Conservation (phyloP, 306 rosid species). For the Styphnolobium japonicum region DNA sequence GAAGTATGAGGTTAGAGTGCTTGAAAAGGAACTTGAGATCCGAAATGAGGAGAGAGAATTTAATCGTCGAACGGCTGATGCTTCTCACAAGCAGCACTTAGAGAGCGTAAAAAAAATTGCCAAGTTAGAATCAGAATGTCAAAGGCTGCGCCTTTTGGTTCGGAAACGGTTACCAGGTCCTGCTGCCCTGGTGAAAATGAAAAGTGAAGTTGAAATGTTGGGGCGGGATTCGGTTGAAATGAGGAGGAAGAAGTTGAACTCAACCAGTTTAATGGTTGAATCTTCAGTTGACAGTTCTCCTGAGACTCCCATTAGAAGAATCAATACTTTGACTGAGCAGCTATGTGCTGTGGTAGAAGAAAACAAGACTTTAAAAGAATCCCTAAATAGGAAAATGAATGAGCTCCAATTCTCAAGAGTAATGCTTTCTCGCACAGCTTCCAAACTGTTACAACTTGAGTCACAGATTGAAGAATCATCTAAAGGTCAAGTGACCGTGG, state of each 20-base stretch:
- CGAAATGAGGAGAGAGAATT: constrained; percentile 93
- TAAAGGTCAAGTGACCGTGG: constrained; percentile 40
- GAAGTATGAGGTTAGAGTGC: constrained; percentile 76
- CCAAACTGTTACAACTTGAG: constrained; percentile 56
- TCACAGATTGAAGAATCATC: constrained; percentile 41
- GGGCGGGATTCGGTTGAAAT: constrained; percentile 60
- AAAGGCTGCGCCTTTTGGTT: constrained; percentile 76
- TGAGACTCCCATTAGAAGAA: constrained; percentile 45
- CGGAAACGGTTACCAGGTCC: constrained; percentile 91
- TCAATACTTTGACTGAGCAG: constrained; percentile 50
- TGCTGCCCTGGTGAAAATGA: constrained; percentile 83
- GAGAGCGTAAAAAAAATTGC: constrained; percentile 72
- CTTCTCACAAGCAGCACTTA: constrained; percentile 74
- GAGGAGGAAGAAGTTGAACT: constrained; percentile 51
- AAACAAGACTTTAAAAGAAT: constrained; percentile 63
- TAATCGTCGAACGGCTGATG: constrained; percentile 65
- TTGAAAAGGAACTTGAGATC: constrained; percentile 88
- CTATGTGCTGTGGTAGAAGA: constrained; percentile 72
- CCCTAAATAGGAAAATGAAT: constrained; percentile 56
- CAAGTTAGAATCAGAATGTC: constrained; percentile 91
- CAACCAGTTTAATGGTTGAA: constrained; percentile 42
- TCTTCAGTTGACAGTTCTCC: constrained; percentile 52
- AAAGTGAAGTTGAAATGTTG: constrained; percentile 77
- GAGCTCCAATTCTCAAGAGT: constrained; percentile 73
- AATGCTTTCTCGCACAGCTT: constrained; percentile 62